Conservation (phyloP, 75 land plant genomes). For the Sequoia sempervirens region DNA sequence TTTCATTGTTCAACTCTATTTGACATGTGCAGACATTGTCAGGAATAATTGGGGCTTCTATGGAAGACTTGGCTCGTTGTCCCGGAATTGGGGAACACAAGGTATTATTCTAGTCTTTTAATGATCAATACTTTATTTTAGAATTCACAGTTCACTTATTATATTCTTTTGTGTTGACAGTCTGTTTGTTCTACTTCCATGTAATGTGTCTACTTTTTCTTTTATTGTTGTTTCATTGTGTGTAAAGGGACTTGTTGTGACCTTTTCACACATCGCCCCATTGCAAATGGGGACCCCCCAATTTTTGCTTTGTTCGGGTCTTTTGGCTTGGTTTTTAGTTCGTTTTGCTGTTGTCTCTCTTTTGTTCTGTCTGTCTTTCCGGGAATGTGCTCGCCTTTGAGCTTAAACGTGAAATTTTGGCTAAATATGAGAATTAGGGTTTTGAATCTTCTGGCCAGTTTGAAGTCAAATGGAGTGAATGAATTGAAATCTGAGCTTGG, state of each 20-base stretch:
- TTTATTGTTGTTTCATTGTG: neutral
- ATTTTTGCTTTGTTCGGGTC: too few relatives aligned
- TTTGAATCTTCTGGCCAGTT: too few relatives aligned
- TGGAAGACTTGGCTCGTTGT: slow-evolving; percentile 98
- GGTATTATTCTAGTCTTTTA: slow-evolving; percentile 33
- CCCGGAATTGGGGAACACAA: slow-evolving; percentile 98
- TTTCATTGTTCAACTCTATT: neutral
- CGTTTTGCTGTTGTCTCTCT: too few relatives aligned
- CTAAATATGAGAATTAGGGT: too few relatives aligned
- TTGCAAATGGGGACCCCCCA: too few relatives aligned
- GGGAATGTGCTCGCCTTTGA: too few relatives aligned
- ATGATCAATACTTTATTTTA: neutral
- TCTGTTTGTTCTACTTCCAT: neutral
- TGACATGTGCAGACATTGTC: slow-evolving; percentile 70
- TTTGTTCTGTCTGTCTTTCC: too few relatives aligned
- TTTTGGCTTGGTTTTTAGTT: too few relatives aligned
- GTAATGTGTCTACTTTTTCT: neutral
- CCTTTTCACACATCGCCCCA: too few relatives aligned
- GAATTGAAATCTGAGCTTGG: too few relatives aligned
- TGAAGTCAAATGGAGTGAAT: too few relatives aligned
- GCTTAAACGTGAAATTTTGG: too few relatives aligned
- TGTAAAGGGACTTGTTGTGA: neutral
- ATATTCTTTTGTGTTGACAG: neutral
- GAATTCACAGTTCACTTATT: neutral
- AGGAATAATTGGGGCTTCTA: slow-evolving; percentile 84